Evolutionary conservation across 306 rosid species (phyloP), one percentile per base, ranked within the genome.

Genomic region (Oxytropis ochrocephala): DNA sequence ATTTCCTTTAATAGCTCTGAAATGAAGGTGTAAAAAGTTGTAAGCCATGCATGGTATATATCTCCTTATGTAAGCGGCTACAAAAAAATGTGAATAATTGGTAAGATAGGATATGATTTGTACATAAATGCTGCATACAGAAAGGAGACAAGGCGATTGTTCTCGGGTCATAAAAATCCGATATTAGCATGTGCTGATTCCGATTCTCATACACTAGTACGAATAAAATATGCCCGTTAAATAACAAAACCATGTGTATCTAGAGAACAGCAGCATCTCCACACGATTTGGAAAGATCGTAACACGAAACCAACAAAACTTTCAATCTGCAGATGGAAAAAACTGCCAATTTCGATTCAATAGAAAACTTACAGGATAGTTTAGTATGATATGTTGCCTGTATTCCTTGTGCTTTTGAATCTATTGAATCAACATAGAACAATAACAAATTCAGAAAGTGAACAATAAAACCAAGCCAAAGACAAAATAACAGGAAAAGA

Each of bases 1-100:
- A 64, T 91, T 86, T 32, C 84, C 92, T 46, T 49, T 78, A 52
- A 94, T 64, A 60, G 97, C 96, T 78, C 81, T 74, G 76, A 87
- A 94, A 94, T n/a, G 97, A 87, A 16, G 95, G 95, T 9, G 82
- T 80, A 75, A 94, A 94, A 91, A 91, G 72, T 81, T 75, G 51
- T 76, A 82, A 17, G n/a, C 92, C 89, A 19, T 81, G 79, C 92
- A 91, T 74, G 4, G 84, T 75, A 67, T 87, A 87, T 33, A 94
- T 82, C 87, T 87, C 95, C 85, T 76, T 80, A 50, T 85, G 78
- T 10, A 85, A n/a, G 78, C 13, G 92, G 90, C 99, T 94, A 73
- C 79, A 86, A 77, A 79, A 54, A 71, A 27, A 77, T 63, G 82
- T 30, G 57, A 74, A 64, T 43, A 52, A 56, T 43, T 19, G 9